Evolutionary conservation across 2,329 filamentous ascomycete species (phyloP).

Genomic region (Monosporascus sp.): DNA sequence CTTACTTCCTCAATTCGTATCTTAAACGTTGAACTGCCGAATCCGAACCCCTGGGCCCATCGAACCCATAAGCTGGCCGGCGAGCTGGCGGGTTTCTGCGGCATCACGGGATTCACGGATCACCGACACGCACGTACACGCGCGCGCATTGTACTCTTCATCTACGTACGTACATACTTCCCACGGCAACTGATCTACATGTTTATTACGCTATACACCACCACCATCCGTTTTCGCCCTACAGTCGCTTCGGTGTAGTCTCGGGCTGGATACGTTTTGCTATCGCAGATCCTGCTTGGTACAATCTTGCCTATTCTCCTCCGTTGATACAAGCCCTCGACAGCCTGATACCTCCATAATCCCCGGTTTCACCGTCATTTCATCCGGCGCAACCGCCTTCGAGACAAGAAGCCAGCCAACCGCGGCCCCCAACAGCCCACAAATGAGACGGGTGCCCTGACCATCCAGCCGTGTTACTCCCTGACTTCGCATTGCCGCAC

Average conservation of each 20-base stretch:
- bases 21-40: background rate
- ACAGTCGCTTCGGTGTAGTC: background rate
- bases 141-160: too few species aligned
- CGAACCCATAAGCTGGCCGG: background rate
- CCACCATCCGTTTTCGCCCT: background rate
- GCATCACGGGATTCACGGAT: background rate
- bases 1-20: too few species aligned
- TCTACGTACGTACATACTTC: too few species aligned
- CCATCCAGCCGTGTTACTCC: too few species aligned
- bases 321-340: constrained; percentile 14
- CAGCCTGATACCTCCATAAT: constrained; percentile 17
- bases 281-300: constrained; percentile 9
- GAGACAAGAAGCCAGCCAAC: background rate
- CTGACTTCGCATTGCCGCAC: background rate
- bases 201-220: background rate
- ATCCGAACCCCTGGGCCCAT: background rate
- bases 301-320: constrained; percentile 10
- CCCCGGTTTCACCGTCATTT: constrained; percentile 18
- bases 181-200: background rate
- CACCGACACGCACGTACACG: background rate
- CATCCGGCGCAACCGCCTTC: background rate
- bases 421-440: background rate
- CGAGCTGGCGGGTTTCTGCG: background rate
- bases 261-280: background rate
- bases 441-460: background rate